Evolutionary conservation across 345 rosid species (phyloP).

Genomic region (Stellera chamaejasme): DNA sequence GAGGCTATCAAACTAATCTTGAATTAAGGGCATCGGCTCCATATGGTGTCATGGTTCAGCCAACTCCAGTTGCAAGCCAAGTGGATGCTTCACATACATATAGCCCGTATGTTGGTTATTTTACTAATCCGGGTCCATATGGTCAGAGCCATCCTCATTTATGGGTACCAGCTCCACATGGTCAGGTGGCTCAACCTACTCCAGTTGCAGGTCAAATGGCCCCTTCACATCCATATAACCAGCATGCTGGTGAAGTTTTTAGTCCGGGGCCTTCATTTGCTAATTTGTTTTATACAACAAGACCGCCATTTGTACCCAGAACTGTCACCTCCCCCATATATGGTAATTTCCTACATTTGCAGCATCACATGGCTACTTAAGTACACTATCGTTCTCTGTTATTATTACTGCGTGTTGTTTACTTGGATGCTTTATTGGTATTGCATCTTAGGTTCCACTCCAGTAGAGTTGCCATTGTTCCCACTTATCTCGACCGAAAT

Average conservation of each 20-base stretch:
- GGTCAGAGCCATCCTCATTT: conserved; percentile 8
- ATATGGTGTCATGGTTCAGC: conserved; percentile 1
- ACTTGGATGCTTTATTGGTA: not conserved
- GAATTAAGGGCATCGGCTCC: conserved; percentile 5
- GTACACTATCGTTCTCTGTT: not conserved
- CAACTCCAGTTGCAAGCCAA: not conserved
- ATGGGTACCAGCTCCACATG: conserved; percentile 1
- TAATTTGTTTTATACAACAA: conserved; percentile 6
- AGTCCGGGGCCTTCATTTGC: not conserved
- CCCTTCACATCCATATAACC: not conserved
- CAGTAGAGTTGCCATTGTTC: not conserved
- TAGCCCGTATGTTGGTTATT: not conserved
- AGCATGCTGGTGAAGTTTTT: conserved; percentile 9
- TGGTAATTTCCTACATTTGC: not conserved
- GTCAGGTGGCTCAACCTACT: conserved; percentile 9
- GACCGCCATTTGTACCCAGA: conserved; percentile 1
- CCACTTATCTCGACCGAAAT: too few species aligned
- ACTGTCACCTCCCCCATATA: not conserved
- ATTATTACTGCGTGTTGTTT: not conserved
- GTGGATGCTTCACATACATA: conserved; percentile 3
- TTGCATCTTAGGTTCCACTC: conserved; percentile 11
- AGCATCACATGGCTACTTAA: not conserved
- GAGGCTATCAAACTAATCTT: conserved; percentile 10
- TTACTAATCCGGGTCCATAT: not conserved
- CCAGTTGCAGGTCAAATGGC: conserved; percentile 3